Evolutionary conservation across 306 rosid species (phyloP), one percentile per base, ranked within the genome.

Genomic region (Gynostemma pentaphyllum): DNA sequence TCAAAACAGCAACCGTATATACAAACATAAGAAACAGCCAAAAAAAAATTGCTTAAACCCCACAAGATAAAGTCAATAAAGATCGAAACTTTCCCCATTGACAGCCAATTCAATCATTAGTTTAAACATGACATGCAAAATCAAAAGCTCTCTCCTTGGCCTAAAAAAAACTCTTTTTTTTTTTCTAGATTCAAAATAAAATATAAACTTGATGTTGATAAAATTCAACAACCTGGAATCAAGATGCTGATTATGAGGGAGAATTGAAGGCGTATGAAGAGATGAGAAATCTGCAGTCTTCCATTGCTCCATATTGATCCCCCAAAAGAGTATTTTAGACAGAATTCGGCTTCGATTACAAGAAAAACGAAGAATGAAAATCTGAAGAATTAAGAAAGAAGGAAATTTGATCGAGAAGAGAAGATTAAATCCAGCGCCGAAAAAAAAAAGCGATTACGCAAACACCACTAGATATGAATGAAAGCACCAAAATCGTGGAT

Each of bases 251-350:
- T 32, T 64, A 34, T 46, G 73, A 55, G 64, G 61, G 36, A 75
- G 69, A 73, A 40, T 69, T 55, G 79, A 7, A 34, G 72, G 32
- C 32, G 72, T 26, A n/a, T 42, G 70, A 74, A 71, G 70, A 62
- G 73, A 45, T 12, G 79, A 36, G 68, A 73, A 75, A 68, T 73
- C 75, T 13, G 74, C 82, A n/a, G 75, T 49, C 23, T 77, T 79
- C 83, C 85, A 76, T 45, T 53, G 83, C 56, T 81, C 77, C 86
- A 82, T 85, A 14, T 28, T 10, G 61, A 34, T 34, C 50, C 14
- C 12, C 44, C 70, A 34, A 54, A 26, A 10, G 14, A 56, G 28
- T 23, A 40, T 29, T 1, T 60, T 60, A 39, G 22, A 39, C 21
- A 21, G 50, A 37, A 2, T 36, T 22, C 15, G 21, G 7, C 5